Evolutionary conservation across 2,329 filamentous ascomycete species (phyloP), one percentile per base, ranked within the genome.

Genomic region (Trichoderma guizhouense): DNA sequence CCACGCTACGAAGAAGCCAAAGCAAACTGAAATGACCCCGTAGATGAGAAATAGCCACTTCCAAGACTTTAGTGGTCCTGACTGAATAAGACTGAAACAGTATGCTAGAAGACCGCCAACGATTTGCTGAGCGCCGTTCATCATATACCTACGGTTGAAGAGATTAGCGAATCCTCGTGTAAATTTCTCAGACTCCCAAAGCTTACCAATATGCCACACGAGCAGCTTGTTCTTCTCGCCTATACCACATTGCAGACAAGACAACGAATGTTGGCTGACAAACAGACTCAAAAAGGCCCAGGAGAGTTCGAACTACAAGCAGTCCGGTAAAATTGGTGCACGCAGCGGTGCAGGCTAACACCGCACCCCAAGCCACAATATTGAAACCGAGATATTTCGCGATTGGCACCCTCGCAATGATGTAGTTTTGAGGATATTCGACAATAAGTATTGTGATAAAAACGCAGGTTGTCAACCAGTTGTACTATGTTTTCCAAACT

Each of bases 51-150:
- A 69, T 3, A 69, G 14, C 66, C 66, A 69, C 15, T 69, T 69
- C 66, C 66, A 69, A 0, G 66, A 69, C 7, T 61, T 36, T n/a
- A 69, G 26, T 32, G 66, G 66, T 2, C 66, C 66, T 12, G 55
- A 51, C 18, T 43, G 60, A 11, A 69, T 69, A 8, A 69, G 66
- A 24, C 66, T 69, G 30, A 69, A 69, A 28, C 66, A 69, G 18
- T 69, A 69, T 1, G 66, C 66, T 12, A 69, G n/a, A 32, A 69
- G 66, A n/a, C 66, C 66, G n/a, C 66, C 66, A 3, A 69, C 66
- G 15, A 69, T 69, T 51, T 69, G 66, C 24, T 69, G 66, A 34
- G 66, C 66, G 5, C 66, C 66, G 47, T 69, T 69, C 66, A 69
- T 69, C 66, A 69, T 69, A 15, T 69, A 69, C 66, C 66, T 69